Conservation (phyloP, 352 stramenopile species). For the Globisporangium nagaii region DNA sequence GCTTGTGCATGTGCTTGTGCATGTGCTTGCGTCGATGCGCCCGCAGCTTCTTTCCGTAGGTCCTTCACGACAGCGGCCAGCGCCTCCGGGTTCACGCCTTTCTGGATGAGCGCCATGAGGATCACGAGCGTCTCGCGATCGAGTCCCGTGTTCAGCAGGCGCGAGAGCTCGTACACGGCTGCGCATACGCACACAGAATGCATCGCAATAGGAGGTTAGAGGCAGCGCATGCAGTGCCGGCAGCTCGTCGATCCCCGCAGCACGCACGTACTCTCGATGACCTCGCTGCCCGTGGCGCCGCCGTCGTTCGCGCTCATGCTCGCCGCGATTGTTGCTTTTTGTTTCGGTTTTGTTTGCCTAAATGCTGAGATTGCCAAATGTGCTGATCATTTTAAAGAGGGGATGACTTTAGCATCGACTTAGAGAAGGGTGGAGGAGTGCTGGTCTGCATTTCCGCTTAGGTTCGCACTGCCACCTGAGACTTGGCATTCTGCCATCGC, state of each 20-base stretch:
- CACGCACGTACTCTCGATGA: conserved; percentile 48
- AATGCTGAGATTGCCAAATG: not conserved
- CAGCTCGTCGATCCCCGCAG: too few species aligned
- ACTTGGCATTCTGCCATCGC: too few species aligned
- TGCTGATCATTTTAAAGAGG: too few species aligned
- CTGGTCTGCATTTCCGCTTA: too few species aligned
- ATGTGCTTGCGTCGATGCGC: not conserved
- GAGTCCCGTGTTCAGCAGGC: conserved; percentile 86
- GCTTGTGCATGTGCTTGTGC: conserved; percentile 8
- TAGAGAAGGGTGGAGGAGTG: too few species aligned
- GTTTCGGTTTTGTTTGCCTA: not conserved
- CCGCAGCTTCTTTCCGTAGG: conserved; percentile 65
- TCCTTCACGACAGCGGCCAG: conserved; percentile 88
- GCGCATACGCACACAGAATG: not conserved
- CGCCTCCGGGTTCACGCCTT: conserved; percentile 87
- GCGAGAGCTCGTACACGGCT: conserved; percentile 89
- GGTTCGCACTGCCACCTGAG: too few species aligned
- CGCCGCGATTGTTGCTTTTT: too few species aligned
- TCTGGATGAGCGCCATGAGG: conserved; percentile 84
- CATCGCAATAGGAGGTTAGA: too few species aligned
- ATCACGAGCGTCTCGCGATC: conserved; percentile 87
- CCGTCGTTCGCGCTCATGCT: conserved; percentile 18
- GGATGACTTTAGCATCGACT: too few species aligned
- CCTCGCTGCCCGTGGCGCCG: conserved; percentile 33
- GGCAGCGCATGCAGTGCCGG: too few species aligned